Conservation (phyloP, 2,329 filamentous ascomycete species). For the Graphiopsis chlorocephala region DNA sequence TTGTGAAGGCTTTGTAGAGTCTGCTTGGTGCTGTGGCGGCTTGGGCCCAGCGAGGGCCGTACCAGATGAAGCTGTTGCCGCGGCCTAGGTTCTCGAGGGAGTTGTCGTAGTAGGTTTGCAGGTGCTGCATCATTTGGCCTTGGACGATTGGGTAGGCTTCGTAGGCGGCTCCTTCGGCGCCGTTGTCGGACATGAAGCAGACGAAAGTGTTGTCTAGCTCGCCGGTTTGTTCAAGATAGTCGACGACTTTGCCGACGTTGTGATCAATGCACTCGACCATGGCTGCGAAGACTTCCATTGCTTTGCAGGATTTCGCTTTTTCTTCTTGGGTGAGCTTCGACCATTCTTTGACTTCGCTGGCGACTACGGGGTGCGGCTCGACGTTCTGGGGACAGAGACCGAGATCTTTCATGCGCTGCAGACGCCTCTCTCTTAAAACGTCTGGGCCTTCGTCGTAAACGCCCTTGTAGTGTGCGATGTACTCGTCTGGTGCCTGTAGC, state of each 20-base stretch:
- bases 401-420: slow-evolving; percentile 56
- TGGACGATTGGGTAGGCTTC: slow-evolving; percentile 59
- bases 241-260: slow-evolving; percentile 57
- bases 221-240: slow-evolving; percentile 54
- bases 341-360: slow-evolving; percentile 51
- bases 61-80: slow-evolving; percentile 59
- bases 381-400: slow-evolving; percentile 55
- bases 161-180: slow-evolving; percentile 58
- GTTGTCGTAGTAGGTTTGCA: slow-evolving; percentile 59
- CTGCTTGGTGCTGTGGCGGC: slow-evolving; percentile 52
- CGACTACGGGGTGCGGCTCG: slow-evolving; percentile 51
- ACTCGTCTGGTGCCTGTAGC: slow-evolving; percentile 56
- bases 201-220: slow-evolving; percentile 65
- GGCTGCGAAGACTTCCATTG: slow-evolving; percentile 62
- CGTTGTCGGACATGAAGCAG: slow-evolving; percentile 63
- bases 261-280: slow-evolving; percentile 63
- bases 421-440: slow-evolving; percentile 51
- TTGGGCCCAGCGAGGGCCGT: slow-evolving; percentile 57
- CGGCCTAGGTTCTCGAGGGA: slow-evolving; percentile 58
- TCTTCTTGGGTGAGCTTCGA: slow-evolving; percentile 47
- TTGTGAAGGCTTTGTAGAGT: slow-evolving; percentile 48
- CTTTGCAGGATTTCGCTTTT: slow-evolving; percentile 47
- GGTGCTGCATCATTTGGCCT: slow-evolving; percentile 52
- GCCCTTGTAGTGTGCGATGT: slow-evolving; percentile 57
- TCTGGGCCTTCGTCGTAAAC: slow-evolving; percentile 62